A percentile compares a stretch with the other conserved stretches of the same genome.
These are phyloP conservation scores for Paramyrothecium roridum DNA, from an alignment of 2,329 filamentous ascomycete genomes.

Conservation along the genomic window DNA sequence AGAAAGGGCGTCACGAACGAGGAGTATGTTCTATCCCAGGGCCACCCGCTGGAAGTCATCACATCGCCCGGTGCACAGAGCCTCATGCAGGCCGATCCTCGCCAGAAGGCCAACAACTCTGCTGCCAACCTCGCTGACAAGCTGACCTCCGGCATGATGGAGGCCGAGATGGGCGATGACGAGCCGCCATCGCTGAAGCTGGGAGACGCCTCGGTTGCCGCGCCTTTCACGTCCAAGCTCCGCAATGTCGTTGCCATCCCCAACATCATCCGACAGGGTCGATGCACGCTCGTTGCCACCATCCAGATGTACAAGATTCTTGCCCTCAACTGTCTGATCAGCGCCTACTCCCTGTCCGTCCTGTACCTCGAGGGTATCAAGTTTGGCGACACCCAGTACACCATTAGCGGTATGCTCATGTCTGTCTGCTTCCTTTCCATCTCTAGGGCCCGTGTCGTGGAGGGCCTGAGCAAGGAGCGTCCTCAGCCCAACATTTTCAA, in stretches of 20 bases:
- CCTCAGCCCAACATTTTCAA: slow-evolving; percentile 99
- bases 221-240: slow-evolving; percentile 95
- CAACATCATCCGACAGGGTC: slow-evolving; percentile 96
- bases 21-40: slow-evolving; percentile 52
- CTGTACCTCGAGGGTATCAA: slow-evolving; percentile 98
- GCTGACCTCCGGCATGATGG: slow-evolving; percentile 83
- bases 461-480: slow-evolving; percentile 92
- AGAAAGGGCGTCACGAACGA: slow-evolving; percentile 68
- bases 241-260: slow-evolving; percentile 95
- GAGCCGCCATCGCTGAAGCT: slow-evolving; percentile 96
- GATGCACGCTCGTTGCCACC: slow-evolving; percentile 94
- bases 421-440: slow-evolving; percentile 98
- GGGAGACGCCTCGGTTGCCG: slow-evolving; percentile 93
- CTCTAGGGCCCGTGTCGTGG: slow-evolving; percentile 93
- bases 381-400: slow-evolving; percentile 97
- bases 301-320: slow-evolving; percentile 99
- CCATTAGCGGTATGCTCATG: slow-evolving; percentile 99
- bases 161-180: slow-evolving; percentile 79
- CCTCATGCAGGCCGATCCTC: slow-evolving; percentile 39
- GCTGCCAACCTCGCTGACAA: slow-evolving; percentile 81
- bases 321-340: slow-evolving; percentile 95
- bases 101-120: slow-evolving; percentile 62
- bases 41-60: slow-evolving; percentile 58
- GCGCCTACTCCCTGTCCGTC: slow-evolving; percentile 93
- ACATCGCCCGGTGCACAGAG: slow-evolving; percentile 64